Percentiles rank a stretch among this genome's conserved stretches.
Conservation (phyloP, 768 basidiomycete genomes). For the Phaffia australis region DNA sequence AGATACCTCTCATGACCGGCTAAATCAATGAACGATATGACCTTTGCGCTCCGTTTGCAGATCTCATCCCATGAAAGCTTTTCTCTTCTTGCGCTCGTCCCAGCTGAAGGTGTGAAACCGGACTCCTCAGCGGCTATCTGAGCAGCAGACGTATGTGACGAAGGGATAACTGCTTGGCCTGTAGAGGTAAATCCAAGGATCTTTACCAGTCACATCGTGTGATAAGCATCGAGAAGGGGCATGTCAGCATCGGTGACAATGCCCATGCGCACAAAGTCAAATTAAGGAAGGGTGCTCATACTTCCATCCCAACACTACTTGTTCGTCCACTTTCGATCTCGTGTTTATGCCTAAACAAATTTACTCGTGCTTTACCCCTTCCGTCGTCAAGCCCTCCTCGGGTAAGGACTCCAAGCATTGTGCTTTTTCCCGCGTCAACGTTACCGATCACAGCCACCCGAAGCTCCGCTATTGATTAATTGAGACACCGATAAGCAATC, state of each 20-base stretch:
- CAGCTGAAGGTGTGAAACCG: not conserved
- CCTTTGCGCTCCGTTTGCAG: conserved; percentile 73
- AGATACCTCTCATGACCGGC: conserved; percentile 91
- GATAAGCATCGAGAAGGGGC: not conserved
- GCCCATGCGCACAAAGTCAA: too few relatives aligned
- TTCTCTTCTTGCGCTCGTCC: conserved; percentile 44
- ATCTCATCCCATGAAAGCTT: conserved; percentile 95
- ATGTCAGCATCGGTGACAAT: not conserved
- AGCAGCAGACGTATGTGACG: conserved; percentile 35
- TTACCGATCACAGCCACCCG: conserved; percentile 94
- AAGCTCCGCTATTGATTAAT: conserved; percentile 48
- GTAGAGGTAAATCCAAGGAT: conserved; percentile 76
- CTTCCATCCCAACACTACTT: conserved; percentile 94
- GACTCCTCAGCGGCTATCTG: conserved; percentile 27
- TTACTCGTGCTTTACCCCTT: conserved; percentile 49
- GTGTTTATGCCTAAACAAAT: conserved; percentile 91
- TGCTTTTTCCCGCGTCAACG: conserved; percentile 74
- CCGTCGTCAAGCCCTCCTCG: conserved; percentile 49
- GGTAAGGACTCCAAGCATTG: conserved; percentile 89
- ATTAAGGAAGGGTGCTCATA: conserved; percentile 37
- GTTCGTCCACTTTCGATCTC: conserved; percentile 72
- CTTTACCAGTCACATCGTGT: conserved; percentile 38
- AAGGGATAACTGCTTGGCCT: conserved; percentile 69
- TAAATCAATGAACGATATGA: conserved; percentile 87
- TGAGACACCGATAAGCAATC: too few relatives aligned